Conservation (phyloP, 2,329 filamentous ascomycete species). For the Sporothrix brasiliensis region DNA sequence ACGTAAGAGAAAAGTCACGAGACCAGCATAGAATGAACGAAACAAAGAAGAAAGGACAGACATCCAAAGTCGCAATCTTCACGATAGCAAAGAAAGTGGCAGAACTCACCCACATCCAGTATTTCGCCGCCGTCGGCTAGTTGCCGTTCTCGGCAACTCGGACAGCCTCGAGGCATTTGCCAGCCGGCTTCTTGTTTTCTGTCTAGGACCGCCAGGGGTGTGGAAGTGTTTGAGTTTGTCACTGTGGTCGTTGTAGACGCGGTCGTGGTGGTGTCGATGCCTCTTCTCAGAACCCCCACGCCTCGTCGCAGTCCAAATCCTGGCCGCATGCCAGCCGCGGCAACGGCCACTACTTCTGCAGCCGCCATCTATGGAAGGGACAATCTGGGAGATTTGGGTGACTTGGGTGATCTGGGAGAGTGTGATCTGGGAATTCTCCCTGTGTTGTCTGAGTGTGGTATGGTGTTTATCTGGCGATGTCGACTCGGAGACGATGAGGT, state of each 20-base stretch:
- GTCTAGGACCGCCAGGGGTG: background rate
- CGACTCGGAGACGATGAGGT: background rate
- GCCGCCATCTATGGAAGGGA: conserved; percentile 24
- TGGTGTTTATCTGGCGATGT: background rate
- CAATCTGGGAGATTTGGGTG: no score
- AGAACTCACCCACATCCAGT: conserved; percentile 14
- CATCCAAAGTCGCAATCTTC: background rate
- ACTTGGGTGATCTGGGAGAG: no score
- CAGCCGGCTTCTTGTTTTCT: background rate
- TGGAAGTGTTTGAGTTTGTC: background rate
- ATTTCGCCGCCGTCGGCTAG: conserved; percentile 16
- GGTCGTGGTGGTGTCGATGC: background rate
- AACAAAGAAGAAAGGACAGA: background rate
- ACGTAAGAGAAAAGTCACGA: background rate
- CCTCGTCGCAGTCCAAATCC: conserved; percentile 24
- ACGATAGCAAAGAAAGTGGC: background rate
- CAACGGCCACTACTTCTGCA: conserved; percentile 18
- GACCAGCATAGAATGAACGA: background rate
- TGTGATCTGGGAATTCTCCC: no score
- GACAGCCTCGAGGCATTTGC: conserved; percentile 28
- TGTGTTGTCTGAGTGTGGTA: no score
- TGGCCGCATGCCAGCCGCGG: conserved; percentile 31
- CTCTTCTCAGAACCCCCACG: conserved; percentile 20
- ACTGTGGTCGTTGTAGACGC: background rate
- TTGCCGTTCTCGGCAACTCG: conserved; percentile 23